Evolutionary conservation across 2,329 filamentous ascomycete genomes (phyloP).

Genomic region (Teratosphaeria pseudoeucalypti): DNA sequence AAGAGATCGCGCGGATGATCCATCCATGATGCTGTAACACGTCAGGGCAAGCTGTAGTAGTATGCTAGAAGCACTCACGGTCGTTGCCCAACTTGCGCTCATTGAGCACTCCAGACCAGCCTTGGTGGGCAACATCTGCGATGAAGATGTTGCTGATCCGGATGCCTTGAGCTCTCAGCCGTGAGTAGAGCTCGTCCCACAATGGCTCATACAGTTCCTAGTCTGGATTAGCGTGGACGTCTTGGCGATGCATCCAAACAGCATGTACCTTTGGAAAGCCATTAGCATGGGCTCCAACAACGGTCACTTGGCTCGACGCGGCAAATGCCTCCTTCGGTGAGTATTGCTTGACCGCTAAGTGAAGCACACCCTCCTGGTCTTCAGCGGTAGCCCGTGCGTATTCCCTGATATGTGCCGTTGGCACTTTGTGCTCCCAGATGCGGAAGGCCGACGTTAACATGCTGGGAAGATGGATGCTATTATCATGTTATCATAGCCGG

Average conservation of each 20-base stretch:
- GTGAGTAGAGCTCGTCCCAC: slow-evolving; percentile 68
- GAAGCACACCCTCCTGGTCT: slow-evolving; percentile 63
- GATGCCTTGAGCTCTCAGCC: slow-evolving; percentile 49
- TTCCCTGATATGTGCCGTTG: slow-evolving; percentile 70
- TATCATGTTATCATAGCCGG: too few relatives aligned
- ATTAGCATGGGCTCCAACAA: slow-evolving; percentile 82
- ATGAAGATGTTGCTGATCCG: slow-evolving; percentile 79
- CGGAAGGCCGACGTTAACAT: slow-evolving; percentile 40
- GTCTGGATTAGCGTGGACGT: not conserved
- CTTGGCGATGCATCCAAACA: not conserved
- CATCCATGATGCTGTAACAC: slow-evolving; percentile 60
- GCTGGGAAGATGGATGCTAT: not conserved
- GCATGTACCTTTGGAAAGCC: slow-evolving; percentile 69
- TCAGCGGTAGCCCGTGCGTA: slow-evolving; percentile 63
- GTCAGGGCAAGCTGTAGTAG: slow-evolving; percentile 1
- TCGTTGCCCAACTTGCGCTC: slow-evolving; percentile 70
- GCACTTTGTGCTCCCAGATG: slow-evolving; percentile 63
- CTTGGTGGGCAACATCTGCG: slow-evolving; percentile 78
- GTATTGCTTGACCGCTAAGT: slow-evolving; percentile 79
- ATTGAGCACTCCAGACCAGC: slow-evolving; percentile 67
- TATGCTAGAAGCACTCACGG: slow-evolving; percentile 43
- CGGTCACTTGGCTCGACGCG: slow-evolving; percentile 69
- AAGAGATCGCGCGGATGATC: slow-evolving; percentile 79
- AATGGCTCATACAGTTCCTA: slow-evolving; percentile 87
- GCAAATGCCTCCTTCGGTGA: slow-evolving; percentile 58